These are phyloP conservation scores for Turritis glabra DNA, from an alignment of 345 rosid species.

Conservation along the genomic window DNA sequence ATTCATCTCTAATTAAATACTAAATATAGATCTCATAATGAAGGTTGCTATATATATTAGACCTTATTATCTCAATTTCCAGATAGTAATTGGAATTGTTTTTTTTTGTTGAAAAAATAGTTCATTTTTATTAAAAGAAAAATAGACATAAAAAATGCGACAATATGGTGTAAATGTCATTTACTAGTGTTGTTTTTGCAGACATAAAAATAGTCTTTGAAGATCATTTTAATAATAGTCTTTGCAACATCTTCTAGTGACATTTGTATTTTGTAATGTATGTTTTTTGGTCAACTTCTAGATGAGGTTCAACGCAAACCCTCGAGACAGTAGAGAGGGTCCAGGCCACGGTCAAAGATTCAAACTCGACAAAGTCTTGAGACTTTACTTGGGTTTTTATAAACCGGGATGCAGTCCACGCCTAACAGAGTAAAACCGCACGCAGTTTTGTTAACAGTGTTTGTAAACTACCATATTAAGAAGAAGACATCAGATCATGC, in stretches of 20 bases:
- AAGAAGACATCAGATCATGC: conserved; percentile 29
- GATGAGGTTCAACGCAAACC: not conserved
- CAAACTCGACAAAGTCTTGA: not conserved
- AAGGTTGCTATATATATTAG: not conserved
- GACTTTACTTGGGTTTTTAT: not conserved
- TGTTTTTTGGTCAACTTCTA: not conserved
- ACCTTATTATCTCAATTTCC: not conserved
- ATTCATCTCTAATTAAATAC: not conserved
- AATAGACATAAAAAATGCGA: not conserved
- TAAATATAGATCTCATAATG: not conserved
- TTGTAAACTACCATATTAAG: conserved; percentile 6
- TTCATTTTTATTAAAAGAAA: not conserved
- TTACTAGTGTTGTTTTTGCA: not conserved
- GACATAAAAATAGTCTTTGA: not conserved
- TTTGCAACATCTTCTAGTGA: not conserved
- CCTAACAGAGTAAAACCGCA: not conserved
- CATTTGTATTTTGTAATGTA: not conserved
- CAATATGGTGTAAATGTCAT: not conserved
- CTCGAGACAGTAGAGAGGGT: not conserved
- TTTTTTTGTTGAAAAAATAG: not conserved
- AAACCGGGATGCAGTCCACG: conserved; percentile 21
- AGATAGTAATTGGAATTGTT: not conserved
- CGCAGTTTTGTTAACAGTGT: not conserved
- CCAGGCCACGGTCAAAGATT: not conserved
- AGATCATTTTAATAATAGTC: not conserved